Evolutionary conservation across 352 stramenopile species (phyloP), one percentile per base, ranked within the genome.

Genomic region (Pythium insidiosum): DNA sequence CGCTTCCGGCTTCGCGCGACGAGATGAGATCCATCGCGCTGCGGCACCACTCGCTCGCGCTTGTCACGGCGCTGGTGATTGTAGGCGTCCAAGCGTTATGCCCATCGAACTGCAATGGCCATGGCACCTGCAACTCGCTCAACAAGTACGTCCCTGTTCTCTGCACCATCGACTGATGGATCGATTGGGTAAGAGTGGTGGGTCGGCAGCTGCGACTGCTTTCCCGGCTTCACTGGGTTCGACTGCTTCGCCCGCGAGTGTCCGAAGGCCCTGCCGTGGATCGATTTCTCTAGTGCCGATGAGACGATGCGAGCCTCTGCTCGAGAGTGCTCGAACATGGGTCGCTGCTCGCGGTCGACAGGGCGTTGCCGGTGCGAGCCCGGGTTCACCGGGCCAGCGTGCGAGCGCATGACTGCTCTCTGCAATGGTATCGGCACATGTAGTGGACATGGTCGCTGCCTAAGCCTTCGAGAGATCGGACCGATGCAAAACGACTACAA

Each of bases 371-470:
- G 71, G 20, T 97, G 91, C 50, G 71, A 95, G 15, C 41, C 54
- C 1, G 75, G 65, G 10, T 97, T 96, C 44, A 46, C 48, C 2
- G 83, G 83, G 1, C 49, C 54, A 28, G 78, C 82, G 1, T 94
- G 84, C 55, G 60, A 88, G 28, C 61, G 64, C 1, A 44, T 73
- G 19, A 39, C 82, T 13, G 49, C 57, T n/a, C n/a, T 68, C 1
- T 97, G 90, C 50, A 79, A 72, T n/a, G n/a, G n/a, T n/a, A n/a
- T n/a, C 0, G 79, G 70, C 37, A 70, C 77, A 5, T 97, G 92
- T 65, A 94, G 70, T 33, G 84, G 77, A 39, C 89, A 97, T 47
- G 92, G 92, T 7, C 72, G 77, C 31, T 97, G 92, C 50, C 50
- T 83, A 48, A 89, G 66, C 42, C 89, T 96, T 65, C 50, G 54